These are phyloP conservation scores for Magnolia kwangsiensis DNA, from an alignment of 164 flowering plant genomes.

Conservation along the genomic window DNA sequence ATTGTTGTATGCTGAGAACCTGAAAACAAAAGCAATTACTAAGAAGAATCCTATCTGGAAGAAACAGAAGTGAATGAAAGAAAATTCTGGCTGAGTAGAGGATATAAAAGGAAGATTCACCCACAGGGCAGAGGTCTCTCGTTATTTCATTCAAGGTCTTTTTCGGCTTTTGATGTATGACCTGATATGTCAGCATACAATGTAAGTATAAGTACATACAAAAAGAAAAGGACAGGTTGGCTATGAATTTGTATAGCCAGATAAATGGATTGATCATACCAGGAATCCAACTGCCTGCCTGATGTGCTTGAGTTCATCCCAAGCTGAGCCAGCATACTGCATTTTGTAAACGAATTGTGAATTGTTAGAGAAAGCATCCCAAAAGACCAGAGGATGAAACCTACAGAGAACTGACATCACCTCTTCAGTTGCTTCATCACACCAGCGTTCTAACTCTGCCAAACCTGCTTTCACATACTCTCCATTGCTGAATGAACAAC, in stretches of 20 bases:
- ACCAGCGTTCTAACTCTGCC: conserved; percentile 95
- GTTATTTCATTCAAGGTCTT: conserved; percentile 87
- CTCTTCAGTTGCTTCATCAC: conserved; percentile 75
- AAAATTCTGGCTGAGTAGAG: neutral
- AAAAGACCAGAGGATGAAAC: neutral
- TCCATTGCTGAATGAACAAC: conserved; percentile 98
- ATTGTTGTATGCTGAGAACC: conserved; percentile 93
- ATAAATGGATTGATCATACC: conserved; percentile 29
- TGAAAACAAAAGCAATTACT: conserved; percentile 24
- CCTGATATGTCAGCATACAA: conserved; percentile 38
- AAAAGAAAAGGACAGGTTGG: neutral
- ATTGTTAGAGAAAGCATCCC: neutral
- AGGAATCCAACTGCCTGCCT: conserved; percentile 99
- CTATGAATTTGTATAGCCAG: neutral
- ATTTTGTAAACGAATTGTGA: conserved; percentile 6
- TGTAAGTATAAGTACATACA: neutral
- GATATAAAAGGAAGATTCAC: conserved; percentile 18
- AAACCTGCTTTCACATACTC: conserved; percentile 92
- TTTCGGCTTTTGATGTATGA: conserved; percentile 95
- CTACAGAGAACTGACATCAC: conserved; percentile 33
- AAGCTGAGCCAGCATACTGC: conserved; percentile 91
- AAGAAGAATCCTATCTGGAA: conserved; percentile 4
- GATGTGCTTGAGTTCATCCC: conserved; percentile 96
- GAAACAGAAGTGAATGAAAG: neutral
- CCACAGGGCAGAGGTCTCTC: conserved; percentile 86